phyloP scores from a whole-genome alignment of 1,139 yeast genomes.

The Spathaspora sp. region DNA sequence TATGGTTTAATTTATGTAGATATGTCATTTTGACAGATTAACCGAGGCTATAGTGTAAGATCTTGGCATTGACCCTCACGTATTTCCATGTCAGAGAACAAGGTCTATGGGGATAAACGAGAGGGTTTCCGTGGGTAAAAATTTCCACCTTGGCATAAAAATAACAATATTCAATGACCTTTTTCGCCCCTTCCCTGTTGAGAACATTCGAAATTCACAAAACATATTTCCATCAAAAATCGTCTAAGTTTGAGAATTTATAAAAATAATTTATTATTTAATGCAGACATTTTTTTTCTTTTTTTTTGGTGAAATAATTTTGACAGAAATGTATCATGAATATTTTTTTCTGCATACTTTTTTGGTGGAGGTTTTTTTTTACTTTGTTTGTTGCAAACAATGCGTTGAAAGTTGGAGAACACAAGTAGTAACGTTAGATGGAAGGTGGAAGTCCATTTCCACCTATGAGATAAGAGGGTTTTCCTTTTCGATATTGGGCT shows the following conservation, averaged over 20 bases:
- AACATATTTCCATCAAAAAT: neutral
- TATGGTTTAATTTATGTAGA: too few relatives aligned
- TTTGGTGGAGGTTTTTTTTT: neutral
- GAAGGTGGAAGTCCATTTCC: conserved; percentile 2
- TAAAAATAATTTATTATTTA: neutral
- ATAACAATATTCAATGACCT: neutral
- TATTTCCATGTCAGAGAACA: neutral
- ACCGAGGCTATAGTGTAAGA: neutral
- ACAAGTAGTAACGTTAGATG: neutral
- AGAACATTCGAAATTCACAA: conserved; percentile 1
- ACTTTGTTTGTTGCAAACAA: neutral
- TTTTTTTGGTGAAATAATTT: neutral
- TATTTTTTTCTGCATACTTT: neutral
- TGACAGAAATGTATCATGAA: neutral
- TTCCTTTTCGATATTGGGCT: too few relatives aligned
- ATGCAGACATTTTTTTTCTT: conserved; percentile 1
- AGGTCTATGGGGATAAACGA: too few relatives aligned
- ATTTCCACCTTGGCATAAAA: neutral
- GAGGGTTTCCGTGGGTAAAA: neutral
- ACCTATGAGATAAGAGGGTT: neutral
- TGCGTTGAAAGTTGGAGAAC: conserved; percentile 2
- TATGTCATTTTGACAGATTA: too few relatives aligned
- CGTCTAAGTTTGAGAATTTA: neutral
- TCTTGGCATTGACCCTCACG: too few relatives aligned
- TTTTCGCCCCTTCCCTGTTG: neutral